Conservation (phyloP, 495 filamentous ascomycete genomes). For the Xylaria venustula region DNA sequence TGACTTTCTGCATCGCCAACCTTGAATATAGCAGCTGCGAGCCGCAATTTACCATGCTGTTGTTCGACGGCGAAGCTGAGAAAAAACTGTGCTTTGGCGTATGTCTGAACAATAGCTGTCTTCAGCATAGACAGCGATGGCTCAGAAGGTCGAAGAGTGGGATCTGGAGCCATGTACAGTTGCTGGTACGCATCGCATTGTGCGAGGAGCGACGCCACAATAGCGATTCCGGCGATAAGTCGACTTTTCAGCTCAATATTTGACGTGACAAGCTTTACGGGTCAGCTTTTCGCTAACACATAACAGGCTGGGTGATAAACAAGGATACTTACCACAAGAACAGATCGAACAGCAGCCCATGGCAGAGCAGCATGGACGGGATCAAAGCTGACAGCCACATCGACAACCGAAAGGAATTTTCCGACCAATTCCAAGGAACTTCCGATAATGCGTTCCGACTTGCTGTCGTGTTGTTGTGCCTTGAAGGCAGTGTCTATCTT, state of each 20-base stretch:
- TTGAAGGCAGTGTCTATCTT: background rate
- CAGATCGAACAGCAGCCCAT: slow-evolving; percentile 30
- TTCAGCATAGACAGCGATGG: background rate
- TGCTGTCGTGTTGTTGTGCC: background rate
- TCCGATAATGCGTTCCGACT: background rate
- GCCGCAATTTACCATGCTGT: background rate
- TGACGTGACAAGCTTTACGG: background rate
- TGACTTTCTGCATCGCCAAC: background rate
- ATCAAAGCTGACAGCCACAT: slow-evolving; percentile 33
- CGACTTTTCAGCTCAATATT: background rate
- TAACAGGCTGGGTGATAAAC: background rate
- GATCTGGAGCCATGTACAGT: slow-evolving; percentile 2
- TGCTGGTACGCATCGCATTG: slow-evolving; percentile 7
- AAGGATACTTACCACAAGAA: slow-evolving; percentile 6
- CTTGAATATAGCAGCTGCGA: background rate
- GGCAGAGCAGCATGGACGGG: slow-evolving; percentile 32
- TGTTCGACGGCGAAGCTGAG: background rate
- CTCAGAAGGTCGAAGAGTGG: background rate
- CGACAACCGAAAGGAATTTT: slow-evolving; percentile 5
- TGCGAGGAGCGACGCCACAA: background rate
- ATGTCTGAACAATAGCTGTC: background rate
- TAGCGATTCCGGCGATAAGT: background rate
- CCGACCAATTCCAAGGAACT: background rate
- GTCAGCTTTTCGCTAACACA: background rate
- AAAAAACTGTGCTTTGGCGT: background rate